Evolutionary conservation across 352 stramenopile species (phyloP).

Genomic region (Pythium rhizo-oryzae): DNA sequence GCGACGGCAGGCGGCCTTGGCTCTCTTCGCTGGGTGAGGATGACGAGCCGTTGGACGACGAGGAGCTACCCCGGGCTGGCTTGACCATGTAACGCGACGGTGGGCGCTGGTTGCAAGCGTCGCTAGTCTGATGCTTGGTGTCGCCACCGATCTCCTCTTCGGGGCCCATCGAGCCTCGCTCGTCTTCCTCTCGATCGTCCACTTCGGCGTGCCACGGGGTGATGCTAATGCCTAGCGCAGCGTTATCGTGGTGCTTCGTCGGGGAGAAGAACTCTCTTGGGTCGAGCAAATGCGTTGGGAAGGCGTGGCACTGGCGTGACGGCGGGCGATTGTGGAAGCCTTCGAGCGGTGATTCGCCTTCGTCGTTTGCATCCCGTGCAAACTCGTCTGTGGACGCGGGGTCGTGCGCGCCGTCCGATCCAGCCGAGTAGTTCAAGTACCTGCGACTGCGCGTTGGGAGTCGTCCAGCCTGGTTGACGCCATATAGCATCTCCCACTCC

Average conservation of each 20-base stretch:
- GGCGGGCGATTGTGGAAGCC: constrained; percentile 51
- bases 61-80: constrained; percentile 13
- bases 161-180: not conserved
- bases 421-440: constrained; percentile 23
- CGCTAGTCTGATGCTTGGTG: not conserved
- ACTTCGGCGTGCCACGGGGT: constrained; percentile 30
- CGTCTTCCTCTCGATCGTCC: constrained; percentile 27
- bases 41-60: constrained; percentile 20
- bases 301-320: constrained; percentile 74
- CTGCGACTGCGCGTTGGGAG: constrained; percentile 21
- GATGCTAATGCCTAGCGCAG: constrained; percentile 10
- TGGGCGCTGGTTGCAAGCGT: constrained; percentile 30
- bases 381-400: not conserved
- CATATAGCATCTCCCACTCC: constrained; percentile 19
- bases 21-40: not conserved
- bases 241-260: constrained; percentile 22
- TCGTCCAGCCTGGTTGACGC: constrained; percentile 18
- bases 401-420: constrained; percentile 1
- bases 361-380: not conserved
- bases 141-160: not conserved
- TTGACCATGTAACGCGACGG: constrained; percentile 84
- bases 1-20: constrained; percentile 32
- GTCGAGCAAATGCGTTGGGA: constrained; percentile 78
- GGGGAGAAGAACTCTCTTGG: constrained; percentile 34
- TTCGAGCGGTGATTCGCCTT: constrained; percentile 2